Conservation (phyloP, 192 early-diverging fungal species). For the Entrophospora sp. region DNA sequence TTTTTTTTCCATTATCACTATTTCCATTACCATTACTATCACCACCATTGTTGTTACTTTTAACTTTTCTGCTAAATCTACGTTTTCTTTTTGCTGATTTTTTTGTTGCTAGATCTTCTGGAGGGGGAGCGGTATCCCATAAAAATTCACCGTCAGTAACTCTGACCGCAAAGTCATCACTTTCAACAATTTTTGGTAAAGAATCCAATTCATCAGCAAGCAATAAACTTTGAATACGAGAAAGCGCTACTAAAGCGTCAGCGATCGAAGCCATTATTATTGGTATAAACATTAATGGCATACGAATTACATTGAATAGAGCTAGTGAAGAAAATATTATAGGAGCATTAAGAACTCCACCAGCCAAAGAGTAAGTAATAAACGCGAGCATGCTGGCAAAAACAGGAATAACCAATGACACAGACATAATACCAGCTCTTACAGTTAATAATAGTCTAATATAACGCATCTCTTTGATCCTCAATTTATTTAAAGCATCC, state of each 20-base stretch:
- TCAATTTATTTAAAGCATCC: constrained; percentile 45
- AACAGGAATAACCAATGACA: constrained; percentile 55
- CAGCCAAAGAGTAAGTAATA: constrained; percentile 28
- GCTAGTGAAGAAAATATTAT: constrained; percentile 53
- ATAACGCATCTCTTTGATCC: constrained; percentile 44
- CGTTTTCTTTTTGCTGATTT: constrained; percentile 14
- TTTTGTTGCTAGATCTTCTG: constrained; percentile 22
- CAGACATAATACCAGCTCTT: constrained; percentile 41
- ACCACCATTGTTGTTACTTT: constrained; percentile 35
- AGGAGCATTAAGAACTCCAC: constrained; percentile 33
- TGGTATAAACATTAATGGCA: constrained; percentile 52
- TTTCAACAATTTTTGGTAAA: constrained; percentile 30
- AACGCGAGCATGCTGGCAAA: constrained; percentile 28
- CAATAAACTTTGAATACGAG: constrained; percentile 51
- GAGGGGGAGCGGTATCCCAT: constrained; percentile 50
- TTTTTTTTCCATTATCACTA: constrained; percentile 7
- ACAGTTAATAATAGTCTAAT: constrained; percentile 40
- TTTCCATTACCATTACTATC: too few species aligned
- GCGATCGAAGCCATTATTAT: constrained; percentile 40
- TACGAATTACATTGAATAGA: constrained; percentile 55
- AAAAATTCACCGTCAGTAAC: constrained; percentile 54
- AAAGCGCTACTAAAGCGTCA: constrained; percentile 45
- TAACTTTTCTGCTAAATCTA: constrained; percentile 41
- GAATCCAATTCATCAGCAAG: constrained; percentile 54
- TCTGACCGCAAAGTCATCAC: constrained; percentile 40